Evolutionary conservation across 352 stramenopile species (phyloP).

Genomic region (Stramenopiles sp.): DNA sequence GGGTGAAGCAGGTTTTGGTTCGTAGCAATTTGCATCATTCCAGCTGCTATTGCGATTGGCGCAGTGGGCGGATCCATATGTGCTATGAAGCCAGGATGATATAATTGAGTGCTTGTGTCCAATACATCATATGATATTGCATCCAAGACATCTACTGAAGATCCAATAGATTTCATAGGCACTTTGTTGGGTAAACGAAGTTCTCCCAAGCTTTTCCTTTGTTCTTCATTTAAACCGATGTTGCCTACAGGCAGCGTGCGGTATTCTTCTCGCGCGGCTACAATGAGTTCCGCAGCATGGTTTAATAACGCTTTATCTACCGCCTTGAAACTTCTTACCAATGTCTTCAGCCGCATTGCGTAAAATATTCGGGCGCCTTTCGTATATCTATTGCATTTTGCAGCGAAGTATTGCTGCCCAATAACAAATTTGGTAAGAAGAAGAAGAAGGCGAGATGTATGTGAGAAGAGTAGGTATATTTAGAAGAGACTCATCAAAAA

Average conservation of each 20-base stretch:
- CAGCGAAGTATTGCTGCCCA: too few species aligned
- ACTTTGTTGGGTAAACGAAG: neutral
- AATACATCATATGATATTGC: neutral
- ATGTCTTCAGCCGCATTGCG: too few species aligned
- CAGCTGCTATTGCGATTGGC: neutral
- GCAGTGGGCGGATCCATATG: neutral
- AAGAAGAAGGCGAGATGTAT: too few species aligned
- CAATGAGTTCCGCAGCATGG: neutral
- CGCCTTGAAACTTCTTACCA: too few species aligned
- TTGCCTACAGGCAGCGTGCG: neutral
- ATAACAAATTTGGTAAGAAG: too few species aligned
- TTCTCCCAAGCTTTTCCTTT: neutral
- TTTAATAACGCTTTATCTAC: neutral
- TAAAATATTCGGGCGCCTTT: too few species aligned
- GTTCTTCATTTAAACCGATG: neutral
- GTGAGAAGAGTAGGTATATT: too few species aligned
- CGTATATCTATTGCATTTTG: too few species aligned
- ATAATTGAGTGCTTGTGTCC: neutral
- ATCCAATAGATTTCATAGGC: neutral
- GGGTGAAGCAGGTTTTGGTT: neutral
- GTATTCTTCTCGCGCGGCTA: neutral
- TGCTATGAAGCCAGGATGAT: neutral
- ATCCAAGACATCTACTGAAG: neutral
- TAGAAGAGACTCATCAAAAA: too few species aligned
- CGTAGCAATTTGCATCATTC: neutral